These are phyloP conservation scores for Gossypium davidsonii DNA, from an alignment of 441 rosid genomes.

Conservation along the genomic window DNA sequence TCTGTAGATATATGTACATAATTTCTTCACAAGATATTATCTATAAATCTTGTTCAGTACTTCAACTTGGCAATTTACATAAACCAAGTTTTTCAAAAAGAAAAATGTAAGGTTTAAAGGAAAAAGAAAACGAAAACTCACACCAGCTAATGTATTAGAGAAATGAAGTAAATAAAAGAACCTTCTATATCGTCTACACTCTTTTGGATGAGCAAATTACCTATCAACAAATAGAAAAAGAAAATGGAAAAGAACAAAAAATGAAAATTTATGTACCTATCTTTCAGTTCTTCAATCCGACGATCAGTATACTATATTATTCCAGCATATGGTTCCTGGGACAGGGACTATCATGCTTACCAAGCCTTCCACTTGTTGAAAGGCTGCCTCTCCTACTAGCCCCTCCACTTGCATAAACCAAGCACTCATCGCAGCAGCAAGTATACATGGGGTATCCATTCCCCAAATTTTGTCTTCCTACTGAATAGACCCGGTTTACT, in stretches of 20 bases:
- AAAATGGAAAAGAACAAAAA: not conserved
- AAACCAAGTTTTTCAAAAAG: not conserved
- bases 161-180: not conserved
- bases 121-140: not conserved
- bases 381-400: constrained; percentile 35
- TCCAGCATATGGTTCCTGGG: not conserved
- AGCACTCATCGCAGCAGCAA: constrained; percentile 27
- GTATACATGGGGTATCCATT: constrained; percentile 21
- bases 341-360: not conserved
- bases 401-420: constrained; percentile 10
- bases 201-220: not conserved
- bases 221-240: not conserved
- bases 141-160: not conserved
- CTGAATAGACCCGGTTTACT: constrained; percentile 8
- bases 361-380: constrained; percentile 22
- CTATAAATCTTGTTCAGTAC: not conserved
- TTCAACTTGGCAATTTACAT: constrained; percentile 4
- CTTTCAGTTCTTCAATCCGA: not conserved
- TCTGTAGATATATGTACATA: not conserved
- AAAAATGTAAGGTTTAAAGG: too few relatives aligned
- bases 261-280: not conserved
- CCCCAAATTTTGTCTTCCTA: constrained; percentile 27
- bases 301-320: not conserved
- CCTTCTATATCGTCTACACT: not conserved
- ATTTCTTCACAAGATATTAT: not conserved